Conservation (phyloP, 2,329 filamentous ascomycete genomes). For the Fusarium drepaniforme region DNA sequence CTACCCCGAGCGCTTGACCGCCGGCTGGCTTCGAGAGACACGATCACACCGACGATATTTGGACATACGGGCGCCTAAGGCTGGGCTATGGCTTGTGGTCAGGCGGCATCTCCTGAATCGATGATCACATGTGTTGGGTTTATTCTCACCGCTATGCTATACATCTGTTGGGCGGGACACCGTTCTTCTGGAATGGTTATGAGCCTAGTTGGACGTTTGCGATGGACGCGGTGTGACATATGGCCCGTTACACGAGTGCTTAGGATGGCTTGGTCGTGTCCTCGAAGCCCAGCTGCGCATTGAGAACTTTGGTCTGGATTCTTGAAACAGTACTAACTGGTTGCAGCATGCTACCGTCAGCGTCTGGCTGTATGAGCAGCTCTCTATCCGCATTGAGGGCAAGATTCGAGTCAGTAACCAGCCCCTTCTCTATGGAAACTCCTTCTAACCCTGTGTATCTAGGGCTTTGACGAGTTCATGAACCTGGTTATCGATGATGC, state of each 20-base stretch:
- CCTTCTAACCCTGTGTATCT: not conserved
- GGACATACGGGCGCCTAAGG: not conserved
- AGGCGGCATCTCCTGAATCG: not conserved
- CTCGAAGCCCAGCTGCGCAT: not conserved
- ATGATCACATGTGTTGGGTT: not conserved
- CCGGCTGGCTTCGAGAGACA: slow-evolving; percentile 31
- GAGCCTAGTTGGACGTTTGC: not conserved
- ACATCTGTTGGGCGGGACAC: not conserved
- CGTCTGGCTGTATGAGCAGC: slow-evolving; percentile 98
- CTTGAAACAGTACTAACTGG: slow-evolving; percentile 34
- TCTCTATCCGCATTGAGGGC: slow-evolving; percentile 93
- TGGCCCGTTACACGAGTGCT: not conserved
- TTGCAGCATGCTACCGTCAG: slow-evolving; percentile 82
- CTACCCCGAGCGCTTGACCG: slow-evolving; percentile 20
- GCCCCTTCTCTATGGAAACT: not conserved
- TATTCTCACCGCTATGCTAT: not conserved
- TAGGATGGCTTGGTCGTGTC: slow-evolving; percentile 1
- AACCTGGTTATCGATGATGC: slow-evolving; percentile 97
- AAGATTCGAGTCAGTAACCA: slow-evolving; percentile 85
- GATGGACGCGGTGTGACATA: not conserved
- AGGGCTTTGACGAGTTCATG: slow-evolving; percentile 99
- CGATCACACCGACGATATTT: slow-evolving; percentile 6
- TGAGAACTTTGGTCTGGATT: not conserved
- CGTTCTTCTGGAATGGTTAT: not conserved
- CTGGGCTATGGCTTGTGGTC: not conserved